phyloP scores from a whole-genome alignment of 352 stramenopile genomes.

The Phytophthora tubulina region DNA sequence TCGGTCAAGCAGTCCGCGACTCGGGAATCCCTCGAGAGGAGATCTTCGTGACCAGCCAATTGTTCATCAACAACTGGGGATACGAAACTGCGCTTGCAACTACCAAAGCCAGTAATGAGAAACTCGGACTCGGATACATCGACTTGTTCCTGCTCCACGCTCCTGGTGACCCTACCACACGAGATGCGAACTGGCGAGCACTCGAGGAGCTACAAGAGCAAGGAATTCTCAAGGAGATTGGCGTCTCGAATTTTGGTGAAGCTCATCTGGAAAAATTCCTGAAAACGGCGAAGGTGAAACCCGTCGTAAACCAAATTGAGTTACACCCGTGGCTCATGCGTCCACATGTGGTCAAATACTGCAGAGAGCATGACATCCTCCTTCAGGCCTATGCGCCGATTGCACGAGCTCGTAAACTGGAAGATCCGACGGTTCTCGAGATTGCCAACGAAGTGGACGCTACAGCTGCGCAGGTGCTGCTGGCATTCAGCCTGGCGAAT shows the following conservation, averaged over 20 bases:
- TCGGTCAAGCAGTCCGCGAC: constrained; percentile 76
- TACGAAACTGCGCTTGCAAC: constrained; percentile 72
- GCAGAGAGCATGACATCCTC: constrained; percentile 50
- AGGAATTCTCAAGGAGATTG: constrained; percentile 76
- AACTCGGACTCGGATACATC: constrained; percentile 80
- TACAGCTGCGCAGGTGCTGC: constrained; percentile 58
- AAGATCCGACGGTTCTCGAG: constrained; percentile 37
- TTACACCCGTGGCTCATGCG: constrained; percentile 79
- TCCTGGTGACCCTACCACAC: constrained; percentile 44
- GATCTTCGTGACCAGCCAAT: constrained; percentile 90
- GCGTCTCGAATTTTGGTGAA: constrained; percentile 3
- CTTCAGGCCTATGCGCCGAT: constrained; percentile 72
- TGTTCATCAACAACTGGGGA: constrained; percentile 62
- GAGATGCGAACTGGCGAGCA: not conserved
- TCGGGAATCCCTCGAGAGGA: constrained; percentile 73
- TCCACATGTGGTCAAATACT: constrained; percentile 68
- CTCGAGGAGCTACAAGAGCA: constrained; percentile 42
- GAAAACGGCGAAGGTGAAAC: constrained; percentile 11
- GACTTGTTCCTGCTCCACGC: constrained; percentile 82
- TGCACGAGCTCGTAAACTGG: constrained; percentile 45
- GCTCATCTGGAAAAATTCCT: constrained; percentile 20
- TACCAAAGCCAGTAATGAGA: constrained; percentile 57
- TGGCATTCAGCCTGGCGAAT: constrained; percentile 66
- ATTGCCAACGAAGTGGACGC: constrained; percentile 46
- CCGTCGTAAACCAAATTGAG: constrained; percentile 86